A percentile compares a stretch with the other conserved stretches of the same genome.
These are phyloP conservation scores for Coemansia sp. DNA, from an alignment of 192 early-diverging fungal genomes.

Conservation along the genomic window DNA sequence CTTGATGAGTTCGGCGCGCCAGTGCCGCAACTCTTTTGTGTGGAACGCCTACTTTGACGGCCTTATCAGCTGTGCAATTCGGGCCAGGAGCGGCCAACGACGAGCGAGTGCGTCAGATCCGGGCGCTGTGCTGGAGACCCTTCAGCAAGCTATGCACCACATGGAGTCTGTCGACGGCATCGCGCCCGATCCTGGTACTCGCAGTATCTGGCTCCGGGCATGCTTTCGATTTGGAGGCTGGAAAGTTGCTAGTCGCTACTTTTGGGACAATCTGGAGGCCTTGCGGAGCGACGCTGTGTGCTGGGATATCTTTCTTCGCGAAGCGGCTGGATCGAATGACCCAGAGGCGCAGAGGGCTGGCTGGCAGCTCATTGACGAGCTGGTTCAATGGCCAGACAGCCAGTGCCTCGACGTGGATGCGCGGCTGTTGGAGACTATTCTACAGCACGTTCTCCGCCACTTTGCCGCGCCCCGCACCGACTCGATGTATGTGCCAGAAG, in stretches of 20 bases:
- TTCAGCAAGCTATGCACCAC: conserved; percentile 1
- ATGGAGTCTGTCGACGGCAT: conserved; percentile 18
- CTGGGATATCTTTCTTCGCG: conserved; percentile 36
- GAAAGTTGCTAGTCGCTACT: conserved; percentile 6
- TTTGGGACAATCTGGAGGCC: not conserved
- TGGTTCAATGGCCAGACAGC: conserved; percentile 3
- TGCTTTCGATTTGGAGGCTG: conserved; percentile 29
- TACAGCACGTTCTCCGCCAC: conserved; percentile 10
- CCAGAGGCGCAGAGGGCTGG: conserved; percentile 7
- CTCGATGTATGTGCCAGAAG: conserved; percentile 3
- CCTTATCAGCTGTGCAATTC: conserved; percentile 2
- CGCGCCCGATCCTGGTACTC: conserved; percentile 18
- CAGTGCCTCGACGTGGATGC: not conserved
- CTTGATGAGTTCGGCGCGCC: not conserved
- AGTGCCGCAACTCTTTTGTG: conserved; percentile 3
- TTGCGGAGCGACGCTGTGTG: conserved; percentile 17
- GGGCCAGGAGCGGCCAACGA: not conserved
- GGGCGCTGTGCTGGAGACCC: not conserved
- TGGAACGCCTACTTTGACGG: conserved; percentile 45
- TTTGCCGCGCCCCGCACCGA: not conserved
- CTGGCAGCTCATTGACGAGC: conserved; percentile 24
- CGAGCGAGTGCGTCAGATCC: not conserved
- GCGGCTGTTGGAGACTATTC: conserved; percentile 25
- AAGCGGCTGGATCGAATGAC: conserved; percentile 2
- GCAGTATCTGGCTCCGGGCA: conserved; percentile 39